Conservation (phyloP, 2,329 filamentous ascomycete genomes). For the Colletotrichum sublineola region DNA sequence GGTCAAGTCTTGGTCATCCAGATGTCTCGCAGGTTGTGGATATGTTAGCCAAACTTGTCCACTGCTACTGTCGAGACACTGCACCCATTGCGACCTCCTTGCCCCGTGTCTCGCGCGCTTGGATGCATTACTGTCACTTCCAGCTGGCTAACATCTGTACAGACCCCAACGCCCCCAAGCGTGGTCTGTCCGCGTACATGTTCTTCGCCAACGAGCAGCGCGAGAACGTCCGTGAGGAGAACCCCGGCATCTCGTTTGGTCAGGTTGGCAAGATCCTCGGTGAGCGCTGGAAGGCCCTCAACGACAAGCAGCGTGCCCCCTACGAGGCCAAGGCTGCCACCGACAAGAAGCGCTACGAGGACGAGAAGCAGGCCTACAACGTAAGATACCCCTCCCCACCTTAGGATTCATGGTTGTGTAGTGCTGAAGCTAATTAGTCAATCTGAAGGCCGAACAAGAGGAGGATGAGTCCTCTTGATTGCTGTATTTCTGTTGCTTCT, state of each 20-base stretch:
- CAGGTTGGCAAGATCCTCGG: conserved; percentile 98
- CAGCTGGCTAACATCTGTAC: conserved; percentile 36
- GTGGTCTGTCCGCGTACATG: conserved; percentile 99
- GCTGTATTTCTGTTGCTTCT: conserved; percentile 37
- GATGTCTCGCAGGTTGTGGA: neutral
- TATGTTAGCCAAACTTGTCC: neutral
- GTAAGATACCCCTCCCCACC: conserved; percentile 65
- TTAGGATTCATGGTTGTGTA: neutral
- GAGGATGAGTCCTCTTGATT: conserved; percentile 64
- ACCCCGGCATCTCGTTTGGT: conserved; percentile 96
- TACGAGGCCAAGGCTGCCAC: conserved; percentile 97
- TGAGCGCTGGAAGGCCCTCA: conserved; percentile 98
- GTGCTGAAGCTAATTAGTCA: conserved; percentile 48
- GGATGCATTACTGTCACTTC: neutral
- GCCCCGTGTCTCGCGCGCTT: neutral
- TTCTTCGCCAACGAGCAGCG: conserved; percentile 99
- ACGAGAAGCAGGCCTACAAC: conserved; percentile 95
- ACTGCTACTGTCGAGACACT: neutral
- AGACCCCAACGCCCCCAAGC: conserved; percentile 99
- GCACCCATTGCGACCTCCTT: neutral
- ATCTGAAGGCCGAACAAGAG: conserved; percentile 67
- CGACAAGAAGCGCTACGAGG: conserved; percentile 99
- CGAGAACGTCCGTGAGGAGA: conserved; percentile 97
- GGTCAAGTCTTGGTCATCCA: neutral
- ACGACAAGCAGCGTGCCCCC: conserved; percentile 90